Percentiles rank a stretch among this genome's conserved stretches.
phyloP scores from a whole-genome alignment of 108 stramenopile genomes.

The Cyclostephanos tholiformis region DNA sequence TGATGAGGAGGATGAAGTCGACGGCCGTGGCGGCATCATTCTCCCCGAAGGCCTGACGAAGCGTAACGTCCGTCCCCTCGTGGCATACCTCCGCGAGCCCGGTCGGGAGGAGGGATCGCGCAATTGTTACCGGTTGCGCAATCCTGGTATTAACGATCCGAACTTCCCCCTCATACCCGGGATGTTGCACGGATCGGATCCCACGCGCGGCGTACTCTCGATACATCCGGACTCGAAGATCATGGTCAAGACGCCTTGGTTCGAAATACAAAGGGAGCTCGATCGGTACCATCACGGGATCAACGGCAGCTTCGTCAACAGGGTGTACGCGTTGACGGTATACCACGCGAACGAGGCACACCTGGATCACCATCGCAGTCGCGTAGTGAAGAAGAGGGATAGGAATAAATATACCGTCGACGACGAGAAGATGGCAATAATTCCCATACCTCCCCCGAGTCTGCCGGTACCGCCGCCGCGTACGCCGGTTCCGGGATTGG shows the following conservation, averaged over 20 bases:
- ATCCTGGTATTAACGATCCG: conserved; percentile 20
- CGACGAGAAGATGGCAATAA: conserved; percentile 14
- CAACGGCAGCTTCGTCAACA: conserved; percentile 49
- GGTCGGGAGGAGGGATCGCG: conserved; percentile 48
- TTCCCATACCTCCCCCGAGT: not conserved
- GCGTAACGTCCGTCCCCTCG: conserved; percentile 57
- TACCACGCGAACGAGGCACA: conserved; percentile 49
- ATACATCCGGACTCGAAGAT: conserved; percentile 48
- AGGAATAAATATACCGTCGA: conserved; percentile 17
- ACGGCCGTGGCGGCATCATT: conserved; percentile 3
- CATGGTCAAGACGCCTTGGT: conserved; percentile 74
- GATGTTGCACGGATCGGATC: conserved; percentile 80
- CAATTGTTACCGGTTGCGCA: conserved; percentile 41
- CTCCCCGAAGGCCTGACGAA: conserved; percentile 21
- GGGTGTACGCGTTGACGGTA: conserved; percentile 82
- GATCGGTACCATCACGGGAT: conserved; percentile 59
- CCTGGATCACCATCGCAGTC: conserved; percentile 61
- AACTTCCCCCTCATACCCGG: conserved; percentile 72
- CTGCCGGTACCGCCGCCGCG: conserved; percentile 5
- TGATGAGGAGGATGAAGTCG: conserved; percentile 1
- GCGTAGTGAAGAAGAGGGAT: not conserved
- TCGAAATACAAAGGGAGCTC: conserved; percentile 73
- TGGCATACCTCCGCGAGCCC: conserved; percentile 46
- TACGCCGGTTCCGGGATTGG: conserved; percentile 16
- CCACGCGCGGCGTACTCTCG: conserved; percentile 50